Evolutionary conservation across 2,329 filamentous ascomycete genomes (phyloP), one percentile per base, ranked within the genome.

Genomic region (Phoma herbarum): DNA sequence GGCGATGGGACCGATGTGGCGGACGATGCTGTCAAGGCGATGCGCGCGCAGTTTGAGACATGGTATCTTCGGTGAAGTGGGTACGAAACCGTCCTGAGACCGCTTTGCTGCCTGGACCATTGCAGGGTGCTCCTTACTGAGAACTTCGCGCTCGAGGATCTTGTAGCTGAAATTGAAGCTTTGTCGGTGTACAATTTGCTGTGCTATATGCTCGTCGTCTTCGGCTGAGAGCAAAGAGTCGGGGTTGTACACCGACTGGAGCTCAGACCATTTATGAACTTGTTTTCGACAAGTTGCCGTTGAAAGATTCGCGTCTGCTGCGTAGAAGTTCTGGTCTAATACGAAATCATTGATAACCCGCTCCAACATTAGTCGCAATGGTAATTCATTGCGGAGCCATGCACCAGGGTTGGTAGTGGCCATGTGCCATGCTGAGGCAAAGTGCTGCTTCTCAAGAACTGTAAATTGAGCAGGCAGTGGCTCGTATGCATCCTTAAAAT

Each of bases 361-460:
- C 16, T 52, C 29, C 4, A 52, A 0, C 16, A 44, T 14, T 2
- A 37, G 22, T 3, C 16, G 28, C 16, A 8, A 5, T 1, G 41
- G 26, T 7, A 52, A 16, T 4, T 45, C 41, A 20, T 45, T n/a
- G 12, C 50, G 23, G 2, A 52, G 39, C 49, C 49, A 52, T 16
- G 39, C 12, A 18, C 26, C 6, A 2, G 39, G 39, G 1, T 44
- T 8, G 12, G 16, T 28, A 3, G 20, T 8, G 11, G 14, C 22
- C 29, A 25, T 12, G 6, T 37, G 10, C 50, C 50, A 52, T 16
- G 20, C 9, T 2, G 20, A 20, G 10, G 50, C 50, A 22, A 45
- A 52, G 1, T 1, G 2, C 3, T 45, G 41, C 29, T 52, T 52
- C 3, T 37, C 28, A 2, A 12, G 1, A 1, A 11, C 28, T 11